Base-by-base conservation (phyloP, 306 rosid species). In the Mimosa bimucronata region DNA sequence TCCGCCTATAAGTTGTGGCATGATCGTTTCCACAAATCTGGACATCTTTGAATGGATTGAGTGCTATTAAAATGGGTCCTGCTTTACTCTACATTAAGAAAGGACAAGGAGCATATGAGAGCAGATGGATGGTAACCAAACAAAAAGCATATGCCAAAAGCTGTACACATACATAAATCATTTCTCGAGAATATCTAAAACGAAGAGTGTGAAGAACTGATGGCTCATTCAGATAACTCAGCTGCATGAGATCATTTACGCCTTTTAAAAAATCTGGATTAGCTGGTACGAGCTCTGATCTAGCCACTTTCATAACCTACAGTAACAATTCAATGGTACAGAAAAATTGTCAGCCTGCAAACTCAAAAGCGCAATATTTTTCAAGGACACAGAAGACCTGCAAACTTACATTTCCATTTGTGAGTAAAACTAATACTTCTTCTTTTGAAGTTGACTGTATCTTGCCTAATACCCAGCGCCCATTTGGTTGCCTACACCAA, bases 141-240 rank as follows among this genome's bases (percentile, higher is more conserved):
- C 48, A 23, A 42, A 55, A 83, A 65, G 82, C 46, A 81, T 37
- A 40, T 61, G 73, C 30, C 72, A 79, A 79, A 80, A 80, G 80
- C 80, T 73, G 62, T 66, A 83, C 69, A 87, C 97, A 79, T 83
- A 95, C 99, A 87, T 95, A 95, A 79, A 93, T 88, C 85, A 76
- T 77, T 67, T 89, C 93, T 77, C 69, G 88, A 61, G 93, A 89
- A 89, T 90, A 93, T 91, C 98, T 87, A 42, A 42, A 74, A 74
- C 64, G 90, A 46, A 93, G 96, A 86, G 87, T 93, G 89, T 87
- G 81, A 82, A 93, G 89, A 85, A 90, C 89, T 3, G 98, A 91
- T 28, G 99, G 98, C 74, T 96, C 98, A 23, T 96, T 96, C 88
- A 96, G 78, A 84, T 86, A 93, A 86, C 92, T 83, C 57, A 96